Evolutionary conservation across 2,329 filamentous ascomycete genomes (phyloP).

Genomic region (Endocalyx cinctus): DNA sequence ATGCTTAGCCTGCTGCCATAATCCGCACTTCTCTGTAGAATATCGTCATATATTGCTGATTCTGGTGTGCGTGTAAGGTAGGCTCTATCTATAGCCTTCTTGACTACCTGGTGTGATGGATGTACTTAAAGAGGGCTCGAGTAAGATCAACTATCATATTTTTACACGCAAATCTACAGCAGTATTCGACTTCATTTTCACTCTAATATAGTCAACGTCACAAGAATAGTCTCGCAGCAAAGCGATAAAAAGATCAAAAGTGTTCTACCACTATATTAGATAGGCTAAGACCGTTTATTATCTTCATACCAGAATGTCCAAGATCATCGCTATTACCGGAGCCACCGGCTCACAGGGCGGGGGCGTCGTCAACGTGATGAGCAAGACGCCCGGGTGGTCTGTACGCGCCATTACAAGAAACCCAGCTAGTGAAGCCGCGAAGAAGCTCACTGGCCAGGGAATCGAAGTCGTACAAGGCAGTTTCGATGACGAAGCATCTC

Average conservation of each 20-base stretch:
- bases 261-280: not conserved
- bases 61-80: too few species aligned
- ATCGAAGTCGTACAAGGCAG: slow-evolving; percentile 4
- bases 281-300: not conserved
- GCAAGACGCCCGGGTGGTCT: slow-evolving; percentile 7
- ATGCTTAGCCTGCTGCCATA: too few species aligned
- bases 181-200: too few species aligned
- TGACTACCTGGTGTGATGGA: too few species aligned
- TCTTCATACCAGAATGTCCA: slow-evolving; percentile 1
- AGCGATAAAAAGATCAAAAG: too few species aligned
- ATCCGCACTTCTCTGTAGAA: too few species aligned
- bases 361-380: slow-evolving; percentile 8
- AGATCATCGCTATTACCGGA: slow-evolving; percentile 8
- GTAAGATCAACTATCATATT: not conserved
- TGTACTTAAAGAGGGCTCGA: slow-evolving; percentile 2
- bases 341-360: slow-evolving; percentile 6
- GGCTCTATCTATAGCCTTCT: too few species aligned
- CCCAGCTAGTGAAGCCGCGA: slow-evolving; percentile 1
- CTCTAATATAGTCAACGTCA: too few species aligned
- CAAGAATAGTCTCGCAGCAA: too few species aligned
- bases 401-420: slow-evolving; percentile 8
- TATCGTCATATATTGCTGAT: too few species aligned
- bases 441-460: slow-evolving; percentile 4
- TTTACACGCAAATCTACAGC: not conserved
- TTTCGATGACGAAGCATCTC: slow-evolving; percentile 8